phyloP scores from a whole-genome alignment of 192 early-diverging fungal genomes.

The Backusella tarrabulga region DNA sequence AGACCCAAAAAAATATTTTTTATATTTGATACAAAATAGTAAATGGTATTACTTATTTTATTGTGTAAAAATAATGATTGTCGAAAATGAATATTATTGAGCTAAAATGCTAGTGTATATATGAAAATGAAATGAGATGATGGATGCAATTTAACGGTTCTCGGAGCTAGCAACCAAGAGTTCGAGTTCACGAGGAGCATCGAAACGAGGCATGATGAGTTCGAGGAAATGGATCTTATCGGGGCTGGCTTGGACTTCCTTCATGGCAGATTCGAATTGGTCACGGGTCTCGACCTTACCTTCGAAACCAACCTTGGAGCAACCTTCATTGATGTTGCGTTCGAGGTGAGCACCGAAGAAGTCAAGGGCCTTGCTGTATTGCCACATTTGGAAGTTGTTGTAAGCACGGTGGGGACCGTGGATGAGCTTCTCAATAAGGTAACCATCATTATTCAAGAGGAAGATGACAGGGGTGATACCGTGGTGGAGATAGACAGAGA shows the following conservation, averaged over 20 bases:
- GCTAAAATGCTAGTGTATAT: background rate
- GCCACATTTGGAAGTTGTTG: slow-evolving; percentile 49
- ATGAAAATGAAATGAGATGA: background rate
- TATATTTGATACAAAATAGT: background rate
- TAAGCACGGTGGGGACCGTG: slow-evolving; percentile 43
- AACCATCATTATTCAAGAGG: slow-evolving; percentile 53
- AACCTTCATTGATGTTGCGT: slow-evolving; percentile 14
- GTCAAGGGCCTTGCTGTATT: slow-evolving; percentile 44
- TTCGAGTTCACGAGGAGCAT: slow-evolving; percentile 43
- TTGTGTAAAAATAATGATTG: background rate
- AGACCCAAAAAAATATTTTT: too few relatives aligned
- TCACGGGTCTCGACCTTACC: slow-evolving; percentile 22
- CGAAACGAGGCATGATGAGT: slow-evolving; percentile 43
- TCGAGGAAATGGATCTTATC: slow-evolving; percentile 47
- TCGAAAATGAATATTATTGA: slow-evolving; percentile 12
- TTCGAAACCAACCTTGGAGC: slow-evolving; percentile 32
- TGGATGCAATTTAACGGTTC: slow-evolving; percentile 16
- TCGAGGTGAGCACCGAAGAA: slow-evolving; percentile 38
- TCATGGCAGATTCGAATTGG: slow-evolving; percentile 42
- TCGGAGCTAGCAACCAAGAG: slow-evolving; percentile 19
- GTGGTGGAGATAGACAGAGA: slow-evolving; percentile 47
- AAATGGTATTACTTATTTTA: background rate
- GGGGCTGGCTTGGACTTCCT: slow-evolving; percentile 21
- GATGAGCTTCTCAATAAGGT: slow-evolving; percentile 48
- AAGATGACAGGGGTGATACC: slow-evolving; percentile 48